Evolutionary conservation across 129 eudicot species (phyloP).

Genomic region (Centella asiatica): DNA sequence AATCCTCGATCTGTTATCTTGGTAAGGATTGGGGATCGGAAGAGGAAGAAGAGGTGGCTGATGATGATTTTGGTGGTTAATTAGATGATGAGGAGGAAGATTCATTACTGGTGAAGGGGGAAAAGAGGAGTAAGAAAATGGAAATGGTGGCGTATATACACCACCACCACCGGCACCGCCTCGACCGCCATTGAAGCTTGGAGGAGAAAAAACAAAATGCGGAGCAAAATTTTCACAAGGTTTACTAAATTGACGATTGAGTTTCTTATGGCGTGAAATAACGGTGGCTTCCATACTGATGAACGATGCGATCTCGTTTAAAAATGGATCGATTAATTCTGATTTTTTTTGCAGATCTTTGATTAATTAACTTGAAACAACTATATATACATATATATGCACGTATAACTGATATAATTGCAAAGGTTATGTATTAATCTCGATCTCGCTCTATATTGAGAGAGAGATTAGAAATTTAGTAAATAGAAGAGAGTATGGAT

Average conservation of each 20-base stretch:
- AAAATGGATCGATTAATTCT: neutral
- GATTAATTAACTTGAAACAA: no score
- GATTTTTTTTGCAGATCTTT: neutral
- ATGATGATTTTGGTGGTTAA: neutral
- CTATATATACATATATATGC: no score
- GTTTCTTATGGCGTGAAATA: constrained; percentile 11
- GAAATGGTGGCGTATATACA: constrained; percentile 29
- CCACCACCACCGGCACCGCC: constrained; percentile 17
- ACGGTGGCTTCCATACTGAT: constrained; percentile 40
- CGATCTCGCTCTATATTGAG: no score
- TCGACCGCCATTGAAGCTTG: constrained; percentile 27
- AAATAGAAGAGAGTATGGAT: no score
- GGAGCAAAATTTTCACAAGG: neutral
- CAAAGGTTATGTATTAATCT: no score
- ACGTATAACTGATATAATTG: no score
- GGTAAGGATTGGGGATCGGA: constrained; percentile 25
- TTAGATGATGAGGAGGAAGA: constrained; percentile 22
- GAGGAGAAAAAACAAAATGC: neutral
- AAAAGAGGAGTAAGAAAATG: no score
- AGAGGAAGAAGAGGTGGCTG: constrained; percentile 75
- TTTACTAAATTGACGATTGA: constrained; percentile 13
- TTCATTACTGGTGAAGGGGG: constrained; percentile 19
- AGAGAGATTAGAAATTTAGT: no score
- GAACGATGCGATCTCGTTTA: neutral
- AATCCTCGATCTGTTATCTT: neutral